Conservation (phyloP, 345 rosid species). For the Brassica juncea region DNA sequence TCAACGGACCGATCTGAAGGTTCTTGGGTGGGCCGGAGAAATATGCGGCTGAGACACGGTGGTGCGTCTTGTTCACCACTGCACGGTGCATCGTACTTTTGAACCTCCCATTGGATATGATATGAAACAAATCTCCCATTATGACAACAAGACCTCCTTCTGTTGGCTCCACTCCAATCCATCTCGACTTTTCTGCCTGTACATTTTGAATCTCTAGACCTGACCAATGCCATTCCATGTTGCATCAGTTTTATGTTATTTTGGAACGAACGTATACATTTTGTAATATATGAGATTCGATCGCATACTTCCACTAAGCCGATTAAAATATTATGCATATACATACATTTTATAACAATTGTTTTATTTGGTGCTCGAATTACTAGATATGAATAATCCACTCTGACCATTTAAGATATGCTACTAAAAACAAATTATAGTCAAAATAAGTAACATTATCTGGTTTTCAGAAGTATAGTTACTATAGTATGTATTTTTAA, state of each 20-base stretch:
- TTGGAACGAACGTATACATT: not conserved
- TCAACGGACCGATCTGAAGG: slow-evolving; percentile 36
- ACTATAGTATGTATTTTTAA: not conserved
- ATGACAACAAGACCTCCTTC: slow-evolving; percentile 43
- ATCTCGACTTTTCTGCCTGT: slow-evolving; percentile 31
- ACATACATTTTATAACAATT: not conserved
- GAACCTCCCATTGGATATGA: slow-evolving; percentile 50
- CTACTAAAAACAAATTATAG: not conserved
- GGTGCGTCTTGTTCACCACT: slow-evolving; percentile 44
- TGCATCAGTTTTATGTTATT: not conserved
- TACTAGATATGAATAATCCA: not conserved
- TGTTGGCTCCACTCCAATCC: slow-evolving; percentile 48
- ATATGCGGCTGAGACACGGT: slow-evolving; percentile 50
- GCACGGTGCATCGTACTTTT: slow-evolving; percentile 49
- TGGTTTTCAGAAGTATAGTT: not conserved
- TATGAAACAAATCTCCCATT: slow-evolving; percentile 53
- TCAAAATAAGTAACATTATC: not conserved
- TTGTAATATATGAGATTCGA: not conserved
- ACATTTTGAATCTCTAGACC: slow-evolving; percentile 44
- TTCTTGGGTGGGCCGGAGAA: slow-evolving; percentile 50
- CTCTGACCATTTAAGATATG: not conserved
- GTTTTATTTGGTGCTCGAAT: not conserved
- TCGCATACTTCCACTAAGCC: not conserved
- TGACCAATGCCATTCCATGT: slow-evolving; percentile 14
- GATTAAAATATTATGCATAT: not conserved